Evolutionary conservation across 108 stramenopile species (phyloP), one percentile per base, ranked within the genome.

Genomic region (Fistulifera solaris): DNA sequence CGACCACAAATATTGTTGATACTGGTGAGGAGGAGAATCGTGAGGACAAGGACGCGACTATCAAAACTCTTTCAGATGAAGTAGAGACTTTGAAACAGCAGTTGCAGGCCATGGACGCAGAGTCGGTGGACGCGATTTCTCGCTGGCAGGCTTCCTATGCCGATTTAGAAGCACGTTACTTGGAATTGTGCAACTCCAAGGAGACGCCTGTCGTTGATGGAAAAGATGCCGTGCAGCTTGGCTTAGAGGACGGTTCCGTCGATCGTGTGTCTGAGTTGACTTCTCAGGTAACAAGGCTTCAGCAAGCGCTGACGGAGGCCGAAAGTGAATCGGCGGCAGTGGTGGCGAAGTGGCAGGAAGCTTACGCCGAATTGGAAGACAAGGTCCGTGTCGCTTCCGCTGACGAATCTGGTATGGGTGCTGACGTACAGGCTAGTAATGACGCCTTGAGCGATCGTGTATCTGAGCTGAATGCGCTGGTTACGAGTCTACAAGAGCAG

Each of bases 291-390:
- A 48, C 41, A 24, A 1, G 19, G 1, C 26, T 53, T 21, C 19
- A 45, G 27, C 27, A 43, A 49, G 27, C 18, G 38, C 16, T 40
- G 22, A 27, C 14, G 16, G 23, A 31, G 38, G 48, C 15, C 16
- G 31, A 48, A 31, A 53, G 24, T 21, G 23, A 42, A 42, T 18
- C 24, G 17, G 66, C 61, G 15, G 53, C 47, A 26, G 56, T 51
- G 22, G 41, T 64, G 17, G 50, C 35, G 14, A 66, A 63, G 38
- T 78, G 73, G 73, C 38, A 71, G 42, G 59, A 78, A 51, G 57
- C 53, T 17, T 40, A 56, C n/a, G 41, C 71, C 26, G 58, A 68
- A 38, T 39, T 50, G 23, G 17, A 15, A 50, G 49, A 50, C 4
- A 50, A 50, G 23, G 23, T 35, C 8, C 31, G 31, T 8, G 31